phyloP scores from a whole-genome alignment of 148 eudicot genomes.

The Rhododendron simsii region DNA sequence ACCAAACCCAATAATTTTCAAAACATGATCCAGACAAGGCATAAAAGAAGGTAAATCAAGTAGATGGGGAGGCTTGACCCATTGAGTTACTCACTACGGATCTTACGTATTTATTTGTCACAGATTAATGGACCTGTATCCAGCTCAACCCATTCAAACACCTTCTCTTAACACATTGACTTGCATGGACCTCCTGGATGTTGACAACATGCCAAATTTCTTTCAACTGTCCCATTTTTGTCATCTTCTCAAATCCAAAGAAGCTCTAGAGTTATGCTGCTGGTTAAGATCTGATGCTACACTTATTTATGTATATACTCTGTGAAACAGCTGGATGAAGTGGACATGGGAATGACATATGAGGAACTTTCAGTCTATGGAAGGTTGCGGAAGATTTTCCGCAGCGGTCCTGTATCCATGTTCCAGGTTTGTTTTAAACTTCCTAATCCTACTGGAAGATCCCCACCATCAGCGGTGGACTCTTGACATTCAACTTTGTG shows the following conservation, averaged over 20 bases:
- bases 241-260: neutral
- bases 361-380: constrained; percentile 94
- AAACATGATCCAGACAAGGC: too few species aligned
- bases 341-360: constrained; percentile 99
- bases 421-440: constrained; percentile 58
- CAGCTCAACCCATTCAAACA: neutral
- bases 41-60: neutral
- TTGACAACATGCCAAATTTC: neutral
- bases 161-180: neutral
- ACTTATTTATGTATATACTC: neutral
- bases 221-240: neutral
- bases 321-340: constrained; percentile 77
- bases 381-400: constrained; percentile 85
- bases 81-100: neutral
- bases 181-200: neutral
- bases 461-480: neutral
- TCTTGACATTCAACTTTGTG: neutral
- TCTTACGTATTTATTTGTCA: neutral
- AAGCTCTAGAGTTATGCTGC: neutral
- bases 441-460: neutral
- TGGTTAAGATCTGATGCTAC: neutral
- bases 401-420: constrained; percentile 94
- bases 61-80: neutral
- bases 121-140: neutral
- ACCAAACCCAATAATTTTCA: too few species aligned